Base-by-base conservation (phyloP, 768 basidiomycete genomes). In the Amanita brunnescens region DNA sequence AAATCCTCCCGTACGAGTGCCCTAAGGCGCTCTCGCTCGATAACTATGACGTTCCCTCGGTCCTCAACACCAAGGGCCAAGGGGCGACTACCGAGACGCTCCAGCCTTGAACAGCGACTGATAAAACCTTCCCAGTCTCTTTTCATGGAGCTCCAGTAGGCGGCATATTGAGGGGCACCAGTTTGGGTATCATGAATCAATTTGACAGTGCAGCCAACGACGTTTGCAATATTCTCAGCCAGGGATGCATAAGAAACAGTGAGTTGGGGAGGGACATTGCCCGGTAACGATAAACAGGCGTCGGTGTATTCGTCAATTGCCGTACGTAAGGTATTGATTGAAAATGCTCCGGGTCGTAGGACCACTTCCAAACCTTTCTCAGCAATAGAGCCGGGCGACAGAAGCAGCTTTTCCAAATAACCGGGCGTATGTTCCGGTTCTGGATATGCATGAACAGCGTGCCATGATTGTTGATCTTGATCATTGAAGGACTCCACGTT, bases 91-190 rank as follows among this genome's bases (percentile, higher is more conserved):
- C 85, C 87, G 54, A 81, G 81, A 38, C 88, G 83, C 67, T 96
- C 94, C n/a, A 93, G 74, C 56, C 92, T 91, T 48, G 87, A 80
- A 61, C 91, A 93, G 51, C 90, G 78, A 6, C 93, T 87, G 54
- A 94, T 82, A 60, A 97, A 94, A 2, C 94, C 92, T 61, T 97
- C 88, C 94, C 95, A 98, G 59, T 97, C 93, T 41, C 88, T 72
- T 64, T 90, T 93, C 58, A 96, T 66, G 0, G 85, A 82, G 58
- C 79, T 85, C 81, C 89, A 86, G 62, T 91, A 92, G 39, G 81
- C 83, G 40, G 81, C 79, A 61, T 91, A 75, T 56, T 86, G 82
- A 41, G 81, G 74, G 33, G 84, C 85, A 13, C 92, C 92, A 2
- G 89, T 92, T 54, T 85, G 81, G 0, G 83, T 74, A 60, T 89